Evolutionary conservation across 148 eudicot species (phyloP), one percentile per base, ranked within the genome.

Genomic region (Pouteria glomerata): DNA sequence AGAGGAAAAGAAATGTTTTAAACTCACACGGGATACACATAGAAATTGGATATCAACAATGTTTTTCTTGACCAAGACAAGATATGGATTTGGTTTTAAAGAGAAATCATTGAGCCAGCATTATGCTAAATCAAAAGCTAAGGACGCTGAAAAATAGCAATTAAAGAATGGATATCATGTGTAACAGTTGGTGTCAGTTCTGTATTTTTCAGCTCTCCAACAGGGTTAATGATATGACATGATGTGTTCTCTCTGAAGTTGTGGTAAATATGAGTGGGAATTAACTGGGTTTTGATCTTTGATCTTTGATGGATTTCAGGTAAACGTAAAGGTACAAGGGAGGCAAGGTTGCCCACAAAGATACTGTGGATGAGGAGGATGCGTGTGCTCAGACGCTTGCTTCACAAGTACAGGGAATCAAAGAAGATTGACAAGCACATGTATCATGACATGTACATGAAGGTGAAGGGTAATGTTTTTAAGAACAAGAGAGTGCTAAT

Each of bases 381-480:
- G 87, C 77, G 87, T 68, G 87, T 84, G 41, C 82, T 84, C 21
- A 84, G 87, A 64, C 87, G 87, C 48, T 64, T 84, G 53, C 87
- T 84, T 31, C 82, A 83, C 62, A 84, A 84, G 73, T 84, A 84
- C 55, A 57, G 87, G n/a, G 87, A 84, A 76, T 63, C 87, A 11
- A 84, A 84, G 79, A 81, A 84, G 68, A 84, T 84, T 57, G 87
- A 84, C 77, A 84, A 81, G 56, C 87, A 84, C 63, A 84, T 84
- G 87, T 84, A 84, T 45, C 87, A 84, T 79, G 87, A 84, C 71
- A 84, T 84, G 87, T 84, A 84, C 84, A 84, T 84, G 87, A 84
- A 78, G 79, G 87, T 84, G 13, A 84, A 84, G 75, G 82, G 87
- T 78, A 84, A 84, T 74, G 87, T 84, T 59, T 84, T 78, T 62